Base-by-base conservation (phyloP, 768 basidiomycete species). In the Paxillus ammoniavirescens region DNA sequence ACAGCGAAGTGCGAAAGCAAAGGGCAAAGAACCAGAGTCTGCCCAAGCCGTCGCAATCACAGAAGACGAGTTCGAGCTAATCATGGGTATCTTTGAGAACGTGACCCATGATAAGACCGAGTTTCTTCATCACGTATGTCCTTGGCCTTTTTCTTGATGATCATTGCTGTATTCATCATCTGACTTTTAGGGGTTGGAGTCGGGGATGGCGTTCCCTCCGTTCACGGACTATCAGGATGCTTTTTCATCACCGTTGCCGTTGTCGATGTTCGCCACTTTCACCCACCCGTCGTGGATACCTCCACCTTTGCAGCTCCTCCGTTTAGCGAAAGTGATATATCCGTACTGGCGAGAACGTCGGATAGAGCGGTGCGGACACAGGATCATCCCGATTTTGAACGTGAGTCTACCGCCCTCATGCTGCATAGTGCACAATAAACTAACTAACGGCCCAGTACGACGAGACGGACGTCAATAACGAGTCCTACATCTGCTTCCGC, bases 401-500 rank as follows among this genome's bases (percentile, higher is more conserved):
- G 94, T 95, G 71, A 58, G 89, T 73, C 36, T 36, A 5, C 41
- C 4, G 42, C 28, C 14, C 12, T 30, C 47, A 43, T 54, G 21
- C 42, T 13, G 12, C 35, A 13, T 35, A 35, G 3, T 35, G 12
- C 35, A 35, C 33, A 31, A 21, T 41, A 14, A 5, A 28, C 53
- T 59, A 42, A 60, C 13, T 4, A 5, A 21, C 42, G 2, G 2
- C 38, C 5, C 40, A 91, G 89, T 87, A 82, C 63, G 94, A 98
- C 68, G 95, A 98, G 73, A 80, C 88, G 17, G 93, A 97, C 68
- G 86, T 86, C 43, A 80, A 80, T 60, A 93, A 91, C 51, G 94
- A 96, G 62, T 95, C 96, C 0, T 98, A 98, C 58, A 89, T 98
- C 42, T 99, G 97, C 72, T 99, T 99, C 80, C 84, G 97, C 36